Evolutionary conservation across 257 asterid species (phyloP).

Genomic region (Lithospermum erythrorhizon): DNA sequence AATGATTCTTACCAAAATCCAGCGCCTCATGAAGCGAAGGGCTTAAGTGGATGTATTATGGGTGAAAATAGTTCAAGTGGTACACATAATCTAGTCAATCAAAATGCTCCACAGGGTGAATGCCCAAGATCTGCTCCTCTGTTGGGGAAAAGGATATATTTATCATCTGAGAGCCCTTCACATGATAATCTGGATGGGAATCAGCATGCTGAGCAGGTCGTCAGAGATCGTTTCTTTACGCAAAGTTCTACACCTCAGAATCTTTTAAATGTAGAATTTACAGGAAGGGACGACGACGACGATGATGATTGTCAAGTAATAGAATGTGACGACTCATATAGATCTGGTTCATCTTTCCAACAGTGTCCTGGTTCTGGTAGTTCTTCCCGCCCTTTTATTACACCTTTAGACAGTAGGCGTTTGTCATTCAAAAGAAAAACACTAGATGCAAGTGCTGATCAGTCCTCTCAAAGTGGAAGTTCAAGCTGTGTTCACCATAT

Average conservation of each 20-base stretch:
- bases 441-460: conserved; percentile 48
- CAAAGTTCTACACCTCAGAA: conserved; percentile 35
- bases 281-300: conserved; percentile 8
- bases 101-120: conserved; percentile 23
- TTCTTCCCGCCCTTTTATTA: conserved; percentile 27
- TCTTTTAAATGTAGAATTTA: conserved; percentile 28
- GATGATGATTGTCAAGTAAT: conserved; percentile 51
- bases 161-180: conserved; percentile 29
- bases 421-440: conserved; percentile 71
- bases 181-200: conserved; percentile 23
- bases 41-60: conserved; percentile 39
- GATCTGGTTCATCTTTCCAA: conserved; percentile 27
- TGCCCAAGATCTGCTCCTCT: conserved; percentile 22
- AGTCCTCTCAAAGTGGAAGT: conserved; percentile 63
- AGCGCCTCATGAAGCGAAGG: conserved; percentile 29
- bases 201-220: conserved; percentile 12
- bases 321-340: conserved; percentile 28
- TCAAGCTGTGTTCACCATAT: conserved; percentile 30
- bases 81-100: conserved; percentile 26
- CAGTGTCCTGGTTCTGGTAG: conserved; percentile 24
- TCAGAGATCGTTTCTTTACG: conserved; percentile 19
- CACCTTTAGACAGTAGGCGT: conserved; percentile 41
- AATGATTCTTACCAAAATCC: conserved; percentile 32
- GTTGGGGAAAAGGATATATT: conserved; percentile 23
- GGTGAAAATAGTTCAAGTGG: conserved; percentile 64